These are phyloP conservation scores for Pythium sukuiense DNA, from an alignment of 352 stramenopile species.

Conservation along the genomic window DNA sequence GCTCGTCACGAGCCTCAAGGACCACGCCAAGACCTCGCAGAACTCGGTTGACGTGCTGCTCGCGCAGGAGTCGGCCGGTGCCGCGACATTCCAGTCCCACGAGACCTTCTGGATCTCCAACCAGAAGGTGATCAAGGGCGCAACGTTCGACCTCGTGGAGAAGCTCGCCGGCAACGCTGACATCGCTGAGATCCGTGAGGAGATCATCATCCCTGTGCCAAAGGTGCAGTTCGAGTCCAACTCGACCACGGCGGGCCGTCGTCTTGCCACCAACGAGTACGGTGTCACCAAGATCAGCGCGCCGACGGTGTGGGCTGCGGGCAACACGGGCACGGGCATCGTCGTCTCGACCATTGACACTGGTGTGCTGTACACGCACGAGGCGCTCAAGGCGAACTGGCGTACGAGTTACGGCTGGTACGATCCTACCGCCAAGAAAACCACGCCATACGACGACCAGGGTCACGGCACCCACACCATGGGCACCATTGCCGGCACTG, in stretches of 20 bases:
- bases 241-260: neutral
- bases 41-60: neutral
- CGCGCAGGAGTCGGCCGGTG: neutral
- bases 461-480: constrained; percentile 31
- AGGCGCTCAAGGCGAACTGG: neutral
- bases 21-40: no score
- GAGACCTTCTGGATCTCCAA: neutral
- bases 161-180: neutral
- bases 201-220: neutral
- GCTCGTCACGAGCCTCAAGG: no score
- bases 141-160: neutral
- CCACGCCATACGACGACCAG: constrained; percentile 28
- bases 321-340: neutral
- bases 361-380: neutral
- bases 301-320: neutral
- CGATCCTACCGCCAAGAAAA: constrained; percentile 26
- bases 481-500: constrained; percentile 4
- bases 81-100: no score
- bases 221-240: neutral
- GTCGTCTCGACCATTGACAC: neutral
- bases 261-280: neutral
- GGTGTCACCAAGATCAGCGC: neutral
- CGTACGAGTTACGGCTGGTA: constrained; percentile 17
- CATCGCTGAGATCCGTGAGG: neutral
- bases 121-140: neutral